Evolutionary conservation across 768 basidiomycete genomes (phyloP).

Genomic region (Auricularia auricula-judae): DNA sequence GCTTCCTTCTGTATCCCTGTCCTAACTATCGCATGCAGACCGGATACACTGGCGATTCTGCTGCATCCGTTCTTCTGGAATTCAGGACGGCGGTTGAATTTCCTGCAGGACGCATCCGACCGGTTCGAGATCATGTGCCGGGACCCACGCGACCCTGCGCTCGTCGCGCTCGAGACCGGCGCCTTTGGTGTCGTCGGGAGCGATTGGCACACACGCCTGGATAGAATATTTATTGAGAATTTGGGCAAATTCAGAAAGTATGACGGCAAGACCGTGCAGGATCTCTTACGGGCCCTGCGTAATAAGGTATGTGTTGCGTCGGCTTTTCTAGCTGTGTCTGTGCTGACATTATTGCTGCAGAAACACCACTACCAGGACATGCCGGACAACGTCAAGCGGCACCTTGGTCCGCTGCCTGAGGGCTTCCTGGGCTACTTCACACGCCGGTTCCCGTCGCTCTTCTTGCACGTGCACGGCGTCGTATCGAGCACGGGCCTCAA

Average conservation of each 20-base stretch:
- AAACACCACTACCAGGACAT: slow-evolving; percentile 98
- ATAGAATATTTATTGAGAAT: slow-evolving; percentile 86
- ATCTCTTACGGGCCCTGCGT: slow-evolving; percentile 81
- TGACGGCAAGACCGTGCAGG: slow-evolving; percentile 82
- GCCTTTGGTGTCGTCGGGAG: slow-evolving; percentile 67
- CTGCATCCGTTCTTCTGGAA: slow-evolving; percentile 98
- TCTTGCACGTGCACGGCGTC: slow-evolving; percentile 87
- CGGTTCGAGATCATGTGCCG: slow-evolving; percentile 97
- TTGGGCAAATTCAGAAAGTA: slow-evolving; percentile 97
- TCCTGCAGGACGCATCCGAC: slow-evolving; percentile 96
- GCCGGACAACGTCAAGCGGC: slow-evolving; percentile 80
- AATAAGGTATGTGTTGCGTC: slow-evolving; percentile 63
- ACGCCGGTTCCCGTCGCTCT: slow-evolving; percentile 77
- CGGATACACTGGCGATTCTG: slow-evolving; percentile 78
- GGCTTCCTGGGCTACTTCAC: slow-evolving; percentile 94
- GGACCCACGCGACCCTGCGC: slow-evolving; percentile 70
- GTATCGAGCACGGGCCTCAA: slow-evolving; percentile 61
- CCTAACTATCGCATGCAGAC: slow-evolving; percentile 34
- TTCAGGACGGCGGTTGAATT: slow-evolving; percentile 68
- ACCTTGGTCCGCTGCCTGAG: slow-evolving; percentile 83
- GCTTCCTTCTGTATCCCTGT: neutral
- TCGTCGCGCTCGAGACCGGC: slow-evolving; percentile 63
- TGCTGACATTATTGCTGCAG: slow-evolving; percentile 28
- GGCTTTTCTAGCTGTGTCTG: neutral
- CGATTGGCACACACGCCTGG: slow-evolving; percentile 83